Conservation (phyloP, 192 early-diverging fungal species). For the Oehlia diaphana region DNA sequence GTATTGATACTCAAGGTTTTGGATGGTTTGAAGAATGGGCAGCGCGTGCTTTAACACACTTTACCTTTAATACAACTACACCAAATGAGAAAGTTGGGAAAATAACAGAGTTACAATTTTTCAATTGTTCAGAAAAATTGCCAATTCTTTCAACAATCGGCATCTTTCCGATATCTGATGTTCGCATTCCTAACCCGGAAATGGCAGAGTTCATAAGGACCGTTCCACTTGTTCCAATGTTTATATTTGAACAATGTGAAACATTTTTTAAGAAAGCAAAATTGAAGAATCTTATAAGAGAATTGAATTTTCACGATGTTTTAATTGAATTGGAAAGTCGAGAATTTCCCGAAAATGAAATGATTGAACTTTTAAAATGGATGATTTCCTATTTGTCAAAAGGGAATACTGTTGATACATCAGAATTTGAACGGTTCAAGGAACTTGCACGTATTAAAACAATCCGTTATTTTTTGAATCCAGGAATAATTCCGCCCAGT, state of each 20-base stretch:
- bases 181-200: constrained; percentile 62
- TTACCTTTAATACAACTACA: constrained; percentile 68
- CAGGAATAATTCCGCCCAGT: background rate
- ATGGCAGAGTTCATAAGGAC: constrained; percentile 64
- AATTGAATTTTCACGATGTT: constrained; percentile 63
- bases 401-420: background rate
- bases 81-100: constrained; percentile 65
- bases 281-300: constrained; percentile 32
- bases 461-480: constrained; percentile 62
- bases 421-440: background rate
- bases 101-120: constrained; percentile 61
- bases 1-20: constrained; percentile 38
- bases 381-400: constrained; percentile 56
- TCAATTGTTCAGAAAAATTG: constrained; percentile 50
- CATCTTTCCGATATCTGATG: constrained; percentile 46
- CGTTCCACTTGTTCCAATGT: constrained; percentile 58
- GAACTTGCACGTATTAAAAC: constrained; percentile 19
- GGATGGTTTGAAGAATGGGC: constrained; percentile 50
- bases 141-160: constrained; percentile 69
- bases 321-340: constrained; percentile 61
- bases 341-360: constrained; percentile 55
- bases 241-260: constrained; percentile 51
- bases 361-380: constrained; percentile 74
- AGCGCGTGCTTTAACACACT: constrained; percentile 62
- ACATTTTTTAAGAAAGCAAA: constrained; percentile 57